Evolutionary conservation across 805 yeast genomes (phyloP), one percentile per base, ranked within the genome.

Genomic region (Wickerhamomyces mucosus): DNA sequence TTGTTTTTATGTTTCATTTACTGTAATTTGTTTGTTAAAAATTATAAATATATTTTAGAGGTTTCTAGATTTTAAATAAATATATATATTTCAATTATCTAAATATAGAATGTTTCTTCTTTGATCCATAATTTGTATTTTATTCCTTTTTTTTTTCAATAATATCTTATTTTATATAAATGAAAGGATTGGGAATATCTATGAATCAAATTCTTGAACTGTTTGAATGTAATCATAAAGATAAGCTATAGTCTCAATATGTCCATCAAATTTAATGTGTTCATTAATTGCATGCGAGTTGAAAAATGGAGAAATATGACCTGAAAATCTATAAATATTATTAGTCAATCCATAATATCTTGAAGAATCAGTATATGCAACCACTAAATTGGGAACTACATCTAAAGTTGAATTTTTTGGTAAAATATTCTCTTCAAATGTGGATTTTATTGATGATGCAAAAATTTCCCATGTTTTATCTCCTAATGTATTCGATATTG

Each of bases 251-350:
- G 68, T 58, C 36, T 74, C 72, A 40, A 81, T 53, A 53, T 80
- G 89, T n/a, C 68, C 59, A 33, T 67, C 69, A 36, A 75, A 50
- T 12, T 61, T 55, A 28, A 72, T 50, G 40, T 59, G 66, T 51
- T 82, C 92, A 48, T 80, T 69, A 14, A 78, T 77, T 19, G 80
- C 72, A 55, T 80, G 89, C 26, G 65, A 56, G 27, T 66, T 59
- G 21, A 52, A 40, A 3, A 38, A 34, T 4, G 29, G 29, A 22
- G 38, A 40, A 15, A 28, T 23, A 11, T 49, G 34, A 10, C 48
- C 56, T 36, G 44, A 38, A 31, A 57, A 74, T 42, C 82, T 63
- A 58, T 62, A 75, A 34, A 75, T 72, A 48, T 72, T 63, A 32
- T 55, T 57, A n/a, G 77, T 63, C 46, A 75, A 57, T 32, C 60